A percentile compares a stretch with the other conserved stretches of the same genome.
These are phyloP conservation scores for Pleurotus tuber-regium DNA, from an alignment of 768 basidiomycete genomes.

Conservation along the genomic window DNA sequence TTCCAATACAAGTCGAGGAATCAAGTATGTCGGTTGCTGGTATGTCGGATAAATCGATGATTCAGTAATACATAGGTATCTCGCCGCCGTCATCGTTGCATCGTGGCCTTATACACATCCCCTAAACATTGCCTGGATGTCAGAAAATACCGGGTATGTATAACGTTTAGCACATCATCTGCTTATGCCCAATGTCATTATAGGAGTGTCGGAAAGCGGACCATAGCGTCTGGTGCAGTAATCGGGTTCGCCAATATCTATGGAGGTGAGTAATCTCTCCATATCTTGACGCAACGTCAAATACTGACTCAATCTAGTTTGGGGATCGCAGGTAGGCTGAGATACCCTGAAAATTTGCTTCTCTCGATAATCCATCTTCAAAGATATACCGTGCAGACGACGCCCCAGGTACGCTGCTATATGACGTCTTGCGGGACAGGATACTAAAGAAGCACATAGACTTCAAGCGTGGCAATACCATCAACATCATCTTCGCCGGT, in stretches of 20 bases:
- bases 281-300: neutral
- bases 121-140: constrained; percentile 38
- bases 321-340: constrained; percentile 27
- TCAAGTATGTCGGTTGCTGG: constrained; percentile 20
- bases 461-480: constrained; percentile 33
- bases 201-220: constrained; percentile 32
- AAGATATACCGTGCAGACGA: constrained; percentile 36
- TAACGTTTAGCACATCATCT: neutral
- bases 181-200: neutral
- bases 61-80: constrained; percentile 17
- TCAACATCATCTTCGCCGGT: constrained; percentile 33
- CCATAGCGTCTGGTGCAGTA: constrained; percentile 32
- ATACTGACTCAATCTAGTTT: constrained; percentile 16
- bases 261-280: constrained; percentile 10
- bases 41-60: neutral
- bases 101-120: constrained; percentile 39
- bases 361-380: neutral
- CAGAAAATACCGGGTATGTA: constrained; percentile 34
- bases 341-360: neutral
- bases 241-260: constrained; percentile 30
- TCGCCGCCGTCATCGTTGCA: constrained; percentile 32
- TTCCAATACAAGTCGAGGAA: constrained; percentile 20
- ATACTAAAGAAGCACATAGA: constrained; percentile 13
- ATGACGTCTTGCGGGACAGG: neutral
- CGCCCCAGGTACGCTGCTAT: constrained; percentile 25